phyloP scores from a whole-genome alignment of 257 asterid genomes.

The Echites panduratus region DNA sequence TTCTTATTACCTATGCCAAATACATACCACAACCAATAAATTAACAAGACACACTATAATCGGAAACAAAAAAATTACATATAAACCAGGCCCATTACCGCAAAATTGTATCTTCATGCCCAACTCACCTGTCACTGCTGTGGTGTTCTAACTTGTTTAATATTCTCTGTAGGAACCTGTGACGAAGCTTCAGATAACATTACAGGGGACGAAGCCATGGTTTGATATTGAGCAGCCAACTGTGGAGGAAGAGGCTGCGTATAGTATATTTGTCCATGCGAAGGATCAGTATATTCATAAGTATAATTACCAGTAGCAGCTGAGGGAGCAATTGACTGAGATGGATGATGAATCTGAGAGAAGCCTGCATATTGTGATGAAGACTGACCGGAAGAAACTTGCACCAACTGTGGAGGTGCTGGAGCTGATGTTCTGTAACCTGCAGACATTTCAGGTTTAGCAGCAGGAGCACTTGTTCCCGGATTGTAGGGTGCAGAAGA shows the following conservation, averaged over 20 bases:
- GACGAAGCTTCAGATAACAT: constrained; percentile 43
- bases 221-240: constrained; percentile 68
- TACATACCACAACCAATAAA: constrained; percentile 61
- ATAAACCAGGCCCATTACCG: constrained; percentile 49
- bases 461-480: constrained; percentile 33
- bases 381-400: constrained; percentile 47
- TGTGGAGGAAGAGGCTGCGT: constrained; percentile 65
- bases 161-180: constrained; percentile 51
- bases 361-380: constrained; percentile 59
- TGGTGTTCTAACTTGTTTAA: constrained; percentile 43
- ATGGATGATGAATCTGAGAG: constrained; percentile 72
- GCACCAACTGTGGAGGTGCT: constrained; percentile 49
- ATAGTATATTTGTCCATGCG: constrained; percentile 63
- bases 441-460: constrained; percentile 55
- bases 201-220: constrained; percentile 46
- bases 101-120: constrained; percentile 67
- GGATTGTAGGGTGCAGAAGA: constrained; percentile 42
- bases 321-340: constrained; percentile 62
- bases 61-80: constrained; percentile 27
- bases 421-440: constrained; percentile 50
- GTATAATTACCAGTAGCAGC: constrained; percentile 45
- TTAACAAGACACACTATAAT: constrained; percentile 33
- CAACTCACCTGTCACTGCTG: constrained; percentile 58
- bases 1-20: constrained; percentile 47
- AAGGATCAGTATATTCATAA: constrained; percentile 63